Base-by-base conservation (phyloP, 352 stramenopile genomes). In the Pelagophyceae sp. region DNA sequence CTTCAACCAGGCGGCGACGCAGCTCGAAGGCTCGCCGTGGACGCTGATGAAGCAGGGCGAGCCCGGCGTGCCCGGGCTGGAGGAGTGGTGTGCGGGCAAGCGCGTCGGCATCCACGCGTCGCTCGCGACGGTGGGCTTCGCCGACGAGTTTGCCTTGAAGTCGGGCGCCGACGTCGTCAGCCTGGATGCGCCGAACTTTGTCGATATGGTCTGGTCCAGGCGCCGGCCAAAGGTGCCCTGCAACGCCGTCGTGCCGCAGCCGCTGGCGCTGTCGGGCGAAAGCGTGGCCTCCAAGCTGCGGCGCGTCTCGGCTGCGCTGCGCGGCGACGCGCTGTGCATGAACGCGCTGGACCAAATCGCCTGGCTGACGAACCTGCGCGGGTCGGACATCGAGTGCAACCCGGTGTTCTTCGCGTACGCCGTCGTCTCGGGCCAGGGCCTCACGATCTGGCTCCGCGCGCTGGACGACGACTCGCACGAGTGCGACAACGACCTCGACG, bases 51-150 rank as follows among this genome's bases (percentile, higher is more conserved):
- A 96, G 83, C 82, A 87, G 37, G 93, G 95, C 60, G 86, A 97
- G 79, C 87, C 90, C 31, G 93, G 89, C 19, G 91, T 98, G 32
- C 92, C 90, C 0, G 94, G 90, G 3, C 90, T 98, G 50, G 78
- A 91, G 50, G 92, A 96, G 79, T 89, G 88, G 78, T 79, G 80
- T 54, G 76, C 82, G 25, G 87, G 85, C 29, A 1, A 3, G 1
- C 87, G 83, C 50, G 90, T 99, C 64, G 96, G 93, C 32, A 96
- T 99, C 74, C 95, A 99, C 79, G 90, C 93, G 0, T 96, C 92
- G 61, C 86, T 98, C 35, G 94, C 95, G 45, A 94, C 95, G 19
- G 91, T 96, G 1, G 88, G 89, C 27, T 91, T 89, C 83, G 83
- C 83, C 0, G 86, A 86, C 58, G 82, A 88, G 29, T 80, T 93